Conservation (phyloP, 1,284 basidiomycete genomes). For the Cutaneotrichosporon sp. region DNA sequence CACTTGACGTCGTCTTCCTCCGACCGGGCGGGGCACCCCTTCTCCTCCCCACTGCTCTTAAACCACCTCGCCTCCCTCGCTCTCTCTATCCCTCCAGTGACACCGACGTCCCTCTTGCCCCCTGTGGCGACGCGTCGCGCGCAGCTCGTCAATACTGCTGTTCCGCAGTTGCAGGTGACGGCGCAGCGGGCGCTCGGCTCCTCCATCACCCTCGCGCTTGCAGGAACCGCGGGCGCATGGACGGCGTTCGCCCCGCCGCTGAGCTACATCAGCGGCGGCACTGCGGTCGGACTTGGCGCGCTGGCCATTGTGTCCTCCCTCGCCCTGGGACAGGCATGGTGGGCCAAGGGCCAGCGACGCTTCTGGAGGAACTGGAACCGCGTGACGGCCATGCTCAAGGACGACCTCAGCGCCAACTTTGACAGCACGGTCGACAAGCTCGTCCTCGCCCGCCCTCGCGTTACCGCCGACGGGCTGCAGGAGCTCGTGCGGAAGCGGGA, state of each 20-base stretch:
- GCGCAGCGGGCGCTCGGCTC: conserved; percentile 65
- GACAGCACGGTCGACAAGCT: conserved; percentile 48
- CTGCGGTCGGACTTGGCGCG: conserved; percentile 64
- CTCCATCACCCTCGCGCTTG: conserved; percentile 41
- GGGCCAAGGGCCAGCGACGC: conserved; percentile 66
- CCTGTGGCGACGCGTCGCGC: conserved; percentile 62
- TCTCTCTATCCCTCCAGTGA: conserved; percentile 59
- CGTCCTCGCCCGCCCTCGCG: conserved; percentile 40
- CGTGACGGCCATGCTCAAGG: conserved; percentile 66
- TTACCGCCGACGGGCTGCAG: conserved; percentile 55
- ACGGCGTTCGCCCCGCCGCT: conserved; percentile 39
- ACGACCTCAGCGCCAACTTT: conserved; percentile 67
- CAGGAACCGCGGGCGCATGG: conserved; percentile 55
- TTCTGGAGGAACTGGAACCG: conserved; percentile 75
- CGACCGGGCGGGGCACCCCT: conserved; percentile 54
- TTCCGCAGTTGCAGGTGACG: conserved; percentile 64
- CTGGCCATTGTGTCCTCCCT: conserved; percentile 61
- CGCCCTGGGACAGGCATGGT: conserved; percentile 67
- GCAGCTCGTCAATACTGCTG: conserved; percentile 62
- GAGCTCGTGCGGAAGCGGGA: conserved; percentile 53
- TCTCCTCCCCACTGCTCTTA: conserved; percentile 65
- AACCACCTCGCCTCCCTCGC: conserved; percentile 62
- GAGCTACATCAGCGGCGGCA: conserved; percentile 42
- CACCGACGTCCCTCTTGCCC: conserved; percentile 58
- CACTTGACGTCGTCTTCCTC: conserved; percentile 26